Base-by-base conservation (phyloP, 2,329 filamentous ascomycete genomes). In the Xylariaceae sp. region DNA sequence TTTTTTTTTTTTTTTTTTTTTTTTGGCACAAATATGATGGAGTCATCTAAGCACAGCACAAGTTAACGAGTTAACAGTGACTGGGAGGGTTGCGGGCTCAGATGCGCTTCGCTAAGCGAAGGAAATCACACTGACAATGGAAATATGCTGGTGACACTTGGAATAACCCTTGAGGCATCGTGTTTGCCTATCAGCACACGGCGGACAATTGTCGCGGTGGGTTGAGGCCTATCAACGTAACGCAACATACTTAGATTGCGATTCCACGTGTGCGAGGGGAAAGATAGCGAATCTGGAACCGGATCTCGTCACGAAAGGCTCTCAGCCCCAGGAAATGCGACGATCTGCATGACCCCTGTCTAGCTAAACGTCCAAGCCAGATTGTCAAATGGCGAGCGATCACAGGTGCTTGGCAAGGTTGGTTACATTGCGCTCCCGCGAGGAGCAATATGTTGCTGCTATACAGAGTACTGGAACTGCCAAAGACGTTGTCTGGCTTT, bases 331-430 rank as follows among this genome's bases (percentile, higher is more conserved):
- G 62, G 63, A 69, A 69, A 70, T 67, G 66, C 67, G 58, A 66
- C 59, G 69, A 70, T 71, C 69, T 65, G 64, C 69, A 65, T 26
- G 26, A 70, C 57, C 68, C 69, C 65, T 70, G 68, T 60, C 50
- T 59, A 54, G 50, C 49, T 56, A 55, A 57, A 54, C 32, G 46
- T 48, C 61, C 61, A 55, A 53, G 52, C 59, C 51, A 54, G 56
- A 64, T 52, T 56, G 50, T 47, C 59, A 59, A 61, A 56, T 49
- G 54, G 44, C 50, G 42, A 55, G 48, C 52, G 40, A 47, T 42
- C 41, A 47, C 32, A 47, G n/a, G 44, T 42, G 32, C 32, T 37
- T 37, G 32, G 32, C 32, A 37, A 16, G 32, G 32, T 37, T 37
- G 32, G 32, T 37, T 37, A 37, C 32, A 37, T 37, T 37, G 32